A percentile compares a stretch with the other conserved stretches of the same genome.
phyloP scores from a whole-genome alignment of 2,329 filamentous ascomycete genomes.

The Aspergillus oerlinghausenensis region DNA sequence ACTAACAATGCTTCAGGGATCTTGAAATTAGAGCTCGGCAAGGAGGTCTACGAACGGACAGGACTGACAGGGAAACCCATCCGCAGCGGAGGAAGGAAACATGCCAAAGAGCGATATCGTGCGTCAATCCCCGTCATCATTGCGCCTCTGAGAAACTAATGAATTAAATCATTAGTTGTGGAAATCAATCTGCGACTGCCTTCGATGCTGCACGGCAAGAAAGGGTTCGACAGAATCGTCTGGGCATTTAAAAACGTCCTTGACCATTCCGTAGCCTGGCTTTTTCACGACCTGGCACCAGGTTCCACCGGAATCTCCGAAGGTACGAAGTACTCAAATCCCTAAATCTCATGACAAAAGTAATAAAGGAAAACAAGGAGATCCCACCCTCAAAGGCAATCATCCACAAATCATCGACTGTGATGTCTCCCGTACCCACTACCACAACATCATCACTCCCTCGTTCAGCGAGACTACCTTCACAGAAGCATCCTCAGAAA shows the following conservation, averaged over 20 bases:
- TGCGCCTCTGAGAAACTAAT: constrained; percentile 2
- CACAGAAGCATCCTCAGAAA: constrained; percentile 29
- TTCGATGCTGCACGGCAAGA: constrained; percentile 78
- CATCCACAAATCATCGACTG: constrained; percentile 35
- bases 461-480: constrained; percentile 25
- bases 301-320: constrained; percentile 25
- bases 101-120: constrained; percentile 71
- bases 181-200: constrained; percentile 68
- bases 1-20: constrained; percentile 47
- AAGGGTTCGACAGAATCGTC: constrained; percentile 70
- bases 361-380: constrained; percentile 16
- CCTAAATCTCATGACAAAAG: background rate
- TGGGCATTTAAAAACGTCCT: constrained; percentile 78
- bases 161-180: constrained; percentile 53
- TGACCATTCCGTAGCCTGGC: constrained; percentile 63
- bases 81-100: constrained; percentile 54
- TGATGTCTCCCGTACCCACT: constrained; percentile 17
- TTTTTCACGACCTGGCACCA: constrained; percentile 62
- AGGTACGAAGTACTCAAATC: constrained; percentile 34
- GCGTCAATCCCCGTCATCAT: constrained; percentile 19
- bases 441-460: constrained; percentile 28
- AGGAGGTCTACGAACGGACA: constrained; percentile 74
- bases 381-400: constrained; percentile 32
- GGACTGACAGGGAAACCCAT: constrained; percentile 71
- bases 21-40: constrained; percentile 72